Conservation (phyloP, 1,284 basidiomycete genomes). For the Fomitiporia mediterranea region DNA sequence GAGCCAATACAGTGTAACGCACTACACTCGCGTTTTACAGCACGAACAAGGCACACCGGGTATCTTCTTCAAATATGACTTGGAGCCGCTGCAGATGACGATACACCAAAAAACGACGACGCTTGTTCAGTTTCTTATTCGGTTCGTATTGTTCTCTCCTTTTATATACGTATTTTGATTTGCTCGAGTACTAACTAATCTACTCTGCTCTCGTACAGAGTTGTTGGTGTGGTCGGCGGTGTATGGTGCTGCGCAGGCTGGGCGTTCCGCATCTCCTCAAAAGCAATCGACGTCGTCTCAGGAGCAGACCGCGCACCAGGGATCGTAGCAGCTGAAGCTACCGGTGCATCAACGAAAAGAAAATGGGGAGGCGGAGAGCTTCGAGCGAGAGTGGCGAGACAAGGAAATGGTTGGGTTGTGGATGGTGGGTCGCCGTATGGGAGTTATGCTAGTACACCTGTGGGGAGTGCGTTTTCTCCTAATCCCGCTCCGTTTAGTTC, state of each 20-base stretch:
- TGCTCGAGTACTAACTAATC: no score
- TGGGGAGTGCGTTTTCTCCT: not conserved
- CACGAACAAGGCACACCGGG: conserved; percentile 83
- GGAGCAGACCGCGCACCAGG: conserved; percentile 54
- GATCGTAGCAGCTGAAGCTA: conserved; percentile 59
- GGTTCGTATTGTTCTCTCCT: conserved; percentile 38
- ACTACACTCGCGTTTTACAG: conserved; percentile 77
- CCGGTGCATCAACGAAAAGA: conserved; percentile 39
- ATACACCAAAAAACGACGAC: conserved; percentile 85
- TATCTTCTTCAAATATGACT: conserved; percentile 96
- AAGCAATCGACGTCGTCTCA: conserved; percentile 61
- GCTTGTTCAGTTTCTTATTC: conserved; percentile 78
- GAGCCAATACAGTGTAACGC: conserved; percentile 93
- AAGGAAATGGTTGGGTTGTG: conserved; percentile 42
- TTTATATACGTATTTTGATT: not conserved
- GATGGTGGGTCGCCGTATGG: conserved; percentile 38
- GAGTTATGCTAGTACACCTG: conserved; percentile 16
- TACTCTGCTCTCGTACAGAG: conserved; percentile 38
- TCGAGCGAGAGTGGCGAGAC: conserved; percentile 39
- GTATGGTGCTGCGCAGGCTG: conserved; percentile 79
- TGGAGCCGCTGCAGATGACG: conserved; percentile 85
- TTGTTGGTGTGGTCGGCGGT: conserved; percentile 76
- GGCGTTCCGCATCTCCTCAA: conserved; percentile 62
- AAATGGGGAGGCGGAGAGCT: conserved; percentile 46
- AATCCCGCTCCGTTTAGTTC: not conserved